Evolutionary conservation across 2,329 filamentous ascomycete genomes (phyloP).

Genomic region (Nothophaeocryptopus gaeumannii): DNA sequence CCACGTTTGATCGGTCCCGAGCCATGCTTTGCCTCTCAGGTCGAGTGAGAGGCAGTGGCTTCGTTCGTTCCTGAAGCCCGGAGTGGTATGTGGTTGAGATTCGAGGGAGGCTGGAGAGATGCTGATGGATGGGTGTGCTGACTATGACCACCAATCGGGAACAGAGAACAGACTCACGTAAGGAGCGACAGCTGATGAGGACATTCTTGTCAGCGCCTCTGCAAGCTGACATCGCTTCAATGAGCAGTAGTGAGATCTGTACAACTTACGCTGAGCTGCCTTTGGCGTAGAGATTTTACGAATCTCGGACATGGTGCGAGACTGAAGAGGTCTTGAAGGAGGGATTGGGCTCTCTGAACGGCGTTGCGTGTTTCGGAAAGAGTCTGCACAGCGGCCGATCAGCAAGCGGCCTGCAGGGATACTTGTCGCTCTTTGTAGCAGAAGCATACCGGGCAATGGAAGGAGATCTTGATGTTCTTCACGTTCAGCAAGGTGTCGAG

Average conservation of each 20-base stretch:
- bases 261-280: slow-evolving; percentile 42
- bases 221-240: background rate
- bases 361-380: no score
- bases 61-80: no score
- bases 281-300: slow-evolving; percentile 44
- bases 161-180: slow-evolving; percentile 38
- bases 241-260: no score
- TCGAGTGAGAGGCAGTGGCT: no score
- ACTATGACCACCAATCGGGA: background rate
- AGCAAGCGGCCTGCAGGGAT: no score
- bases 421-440: no score
- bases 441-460: background rate
- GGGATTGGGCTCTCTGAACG: no score
- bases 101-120: background rate
- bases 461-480: background rate
- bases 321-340: background rate
- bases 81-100: background rate
- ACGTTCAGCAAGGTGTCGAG: background rate
- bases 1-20: background rate
- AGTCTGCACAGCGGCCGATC: no score
- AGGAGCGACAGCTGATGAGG: slow-evolving; percentile 39
- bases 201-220: background rate
- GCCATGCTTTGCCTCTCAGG: background rate
- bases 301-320: slow-evolving; percentile 42
- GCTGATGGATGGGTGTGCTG: background rate